A percentile compares a stretch with the other conserved stretches of the same genome.
Evolutionary conservation across 768 basidiomycete species (phyloP).

Genomic region (Mycena capillaripes): DNA sequence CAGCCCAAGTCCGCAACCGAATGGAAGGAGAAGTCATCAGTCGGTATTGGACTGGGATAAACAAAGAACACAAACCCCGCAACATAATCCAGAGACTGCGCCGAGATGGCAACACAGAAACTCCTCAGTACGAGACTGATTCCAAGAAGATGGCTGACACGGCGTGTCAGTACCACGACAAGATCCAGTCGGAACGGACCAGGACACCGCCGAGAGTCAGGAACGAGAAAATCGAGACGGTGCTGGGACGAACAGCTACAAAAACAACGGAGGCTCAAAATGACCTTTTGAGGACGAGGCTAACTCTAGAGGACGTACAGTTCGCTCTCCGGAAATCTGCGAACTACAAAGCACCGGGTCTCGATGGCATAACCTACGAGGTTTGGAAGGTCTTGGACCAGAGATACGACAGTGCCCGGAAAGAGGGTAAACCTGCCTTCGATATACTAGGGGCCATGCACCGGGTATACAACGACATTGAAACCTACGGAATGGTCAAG

Average conservation of each 20-base stretch:
- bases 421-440: no score
- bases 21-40: conserved; percentile 4
- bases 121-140: background rate
- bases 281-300: background rate
- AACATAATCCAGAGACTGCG: background rate
- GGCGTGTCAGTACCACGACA: background rate
- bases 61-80: background rate
- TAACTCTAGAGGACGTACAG: background rate
- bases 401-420: background rate
- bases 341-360: background rate
- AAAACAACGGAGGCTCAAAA: background rate
- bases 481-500: no score
- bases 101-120: background rate
- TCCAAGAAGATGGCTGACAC: background rate
- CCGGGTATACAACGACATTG: no score
- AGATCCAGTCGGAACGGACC: background rate
- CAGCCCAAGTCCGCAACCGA: background rate
- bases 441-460: no score
- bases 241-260: background rate
- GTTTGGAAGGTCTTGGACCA: background rate
- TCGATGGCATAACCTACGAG: background rate
- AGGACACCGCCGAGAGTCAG: background rate
- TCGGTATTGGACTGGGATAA: background rate
- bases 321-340: background rate
- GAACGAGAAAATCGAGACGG: background rate